Base-by-base conservation (phyloP, 176 grass and related monocot species). In the Aegilops speltoides region DNA sequence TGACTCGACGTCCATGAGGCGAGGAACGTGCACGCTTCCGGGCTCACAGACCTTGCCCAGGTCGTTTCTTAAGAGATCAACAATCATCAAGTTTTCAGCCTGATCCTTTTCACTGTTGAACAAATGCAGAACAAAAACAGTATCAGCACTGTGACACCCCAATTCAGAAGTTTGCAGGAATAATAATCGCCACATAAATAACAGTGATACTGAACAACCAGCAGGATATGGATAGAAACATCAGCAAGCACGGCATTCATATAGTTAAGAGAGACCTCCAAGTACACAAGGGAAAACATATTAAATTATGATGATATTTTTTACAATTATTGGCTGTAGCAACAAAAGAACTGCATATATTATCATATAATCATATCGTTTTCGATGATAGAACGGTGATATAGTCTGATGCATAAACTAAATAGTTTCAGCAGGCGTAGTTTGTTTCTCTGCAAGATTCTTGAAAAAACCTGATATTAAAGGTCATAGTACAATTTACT, bases 1-100 rank as follows among this genome's bases (percentile, higher is more conserved):
- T 73, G 97, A 94, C 83, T 99, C 91, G 20, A 99, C 87, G 2
- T 96, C 94, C 92, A 99, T 99, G n/a, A 99, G 90, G 14, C 52
- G 64, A 70, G 92, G 90, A 36, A 99, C 94, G 34, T 88, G 90
- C 57, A 96, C 97, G 0, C 86, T 96, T 22, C 97, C 92, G 73
- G 97, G 92, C 79, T 88, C 83, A 7, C 94, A 99, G 34, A 96
- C 92, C 48, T 90, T 90, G 10, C 97, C 94, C 29, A 96, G 84
- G 56, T 99, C 97, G 20, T 99, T 99, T 87, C 97, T 91, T 78
- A 98, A 57, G 59, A 98, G 94, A 60, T 98, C 97, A 23, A 98
- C 97, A 79, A 98, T 98, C 97, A 98, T 98, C 74, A 98, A 84
- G 62, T 96, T 98, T 79, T 99, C 97, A 63, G 97, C 92, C 85